A percentile compares a stretch with the other conserved stretches of the same genome.
These are phyloP conservation scores for Lactifluus pinguis DNA, from an alignment of 768 basidiomycete genomes.

Conservation along the genomic window DNA sequence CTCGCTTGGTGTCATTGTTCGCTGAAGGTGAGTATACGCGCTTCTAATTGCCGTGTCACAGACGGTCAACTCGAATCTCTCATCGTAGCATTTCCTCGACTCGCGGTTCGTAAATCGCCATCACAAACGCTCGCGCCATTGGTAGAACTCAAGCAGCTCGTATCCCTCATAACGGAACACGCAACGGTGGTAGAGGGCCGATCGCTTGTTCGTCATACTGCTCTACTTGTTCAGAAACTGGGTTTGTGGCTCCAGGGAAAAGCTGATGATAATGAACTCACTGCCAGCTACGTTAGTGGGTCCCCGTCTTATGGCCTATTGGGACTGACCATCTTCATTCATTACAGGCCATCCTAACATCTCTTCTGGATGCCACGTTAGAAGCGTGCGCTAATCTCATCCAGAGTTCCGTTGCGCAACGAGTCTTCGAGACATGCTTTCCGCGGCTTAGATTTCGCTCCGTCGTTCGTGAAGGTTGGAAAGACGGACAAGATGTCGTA, in stretches of 20 bases:
- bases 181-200: constrained; percentile 9
- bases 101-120: constrained; percentile 11
- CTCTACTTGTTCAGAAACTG: constrained; percentile 5
- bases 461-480: constrained; percentile 16
- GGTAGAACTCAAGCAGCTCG: constrained; percentile 9
- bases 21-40: constrained; percentile 14
- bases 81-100: constrained; percentile 22
- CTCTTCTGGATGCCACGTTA: constrained; percentile 15
- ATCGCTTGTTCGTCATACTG: constrained; percentile 5
- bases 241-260: constrained; percentile 7
- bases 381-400: constrained; percentile 15
- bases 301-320: neutral
- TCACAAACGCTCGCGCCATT: constrained; percentile 9
- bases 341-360: constrained; percentile 8
- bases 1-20: constrained; percentile 22
- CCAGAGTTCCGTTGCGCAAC: constrained; percentile 11
- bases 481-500: constrained; percentile 15
- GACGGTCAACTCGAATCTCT: neutral
- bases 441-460: constrained; percentile 10
- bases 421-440: constrained; percentile 13
- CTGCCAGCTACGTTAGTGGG: constrained; percentile 7
- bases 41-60: neutral
- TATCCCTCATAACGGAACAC: neutral
- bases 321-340: neutral
- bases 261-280: constrained; percentile 7